Percentiles rank a stretch among this genome's conserved stretches.
Conservation (phyloP, 2,329 filamentous ascomycete genomes). For the Talaromyces sp. region DNA sequence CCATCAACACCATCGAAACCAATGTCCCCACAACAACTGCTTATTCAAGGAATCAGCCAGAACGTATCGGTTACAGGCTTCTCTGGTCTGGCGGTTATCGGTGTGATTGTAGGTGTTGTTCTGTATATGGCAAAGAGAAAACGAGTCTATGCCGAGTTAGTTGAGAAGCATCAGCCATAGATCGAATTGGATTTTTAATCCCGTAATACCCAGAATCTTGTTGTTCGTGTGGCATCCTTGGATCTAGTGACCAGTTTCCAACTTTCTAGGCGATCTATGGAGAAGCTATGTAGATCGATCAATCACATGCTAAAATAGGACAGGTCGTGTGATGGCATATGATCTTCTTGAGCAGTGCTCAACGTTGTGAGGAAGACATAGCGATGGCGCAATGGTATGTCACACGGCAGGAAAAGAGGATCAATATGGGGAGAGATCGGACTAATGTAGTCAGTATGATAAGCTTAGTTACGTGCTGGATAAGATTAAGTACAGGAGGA, state of each 20-base stretch:
- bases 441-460: background rate
- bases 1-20: background rate
- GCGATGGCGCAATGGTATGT: background rate
- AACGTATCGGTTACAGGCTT: constrained; percentile 14
- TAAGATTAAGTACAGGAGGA: background rate
- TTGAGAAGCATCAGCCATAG: constrained; percentile 5
- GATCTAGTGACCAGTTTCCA: background rate
- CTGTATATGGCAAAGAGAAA: constrained; percentile 12
- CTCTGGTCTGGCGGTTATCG: constrained; percentile 21
- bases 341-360: background rate
- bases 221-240: background rate
- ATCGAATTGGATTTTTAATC: background rate
- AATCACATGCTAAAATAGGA: background rate
- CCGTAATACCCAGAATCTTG: background rate
- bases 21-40: constrained; percentile 14
- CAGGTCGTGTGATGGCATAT: background rate
- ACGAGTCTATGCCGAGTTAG: background rate
- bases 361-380: no score
- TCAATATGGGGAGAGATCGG: background rate
- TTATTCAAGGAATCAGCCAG: background rate
- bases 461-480: background rate
- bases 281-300: background rate
- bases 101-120: constrained; percentile 22
- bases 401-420: background rate
- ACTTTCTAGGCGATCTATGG: background rate